Base-by-base conservation (phyloP, 805 yeast genomes). In the Saccharomycopsis javanensis region DNA sequence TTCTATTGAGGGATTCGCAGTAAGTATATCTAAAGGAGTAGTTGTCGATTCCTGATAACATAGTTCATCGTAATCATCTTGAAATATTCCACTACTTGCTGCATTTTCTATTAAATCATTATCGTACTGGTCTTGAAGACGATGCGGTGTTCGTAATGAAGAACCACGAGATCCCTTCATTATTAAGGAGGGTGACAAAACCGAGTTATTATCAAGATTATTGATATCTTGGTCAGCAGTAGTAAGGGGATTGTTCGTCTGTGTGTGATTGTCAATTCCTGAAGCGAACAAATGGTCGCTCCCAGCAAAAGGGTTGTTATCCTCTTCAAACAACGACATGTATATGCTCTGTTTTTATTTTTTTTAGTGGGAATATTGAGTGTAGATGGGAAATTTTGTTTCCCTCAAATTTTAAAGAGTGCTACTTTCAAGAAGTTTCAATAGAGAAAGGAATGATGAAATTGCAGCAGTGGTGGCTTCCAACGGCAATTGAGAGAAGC, bases 241-340 rank as follows among this genome's bases (percentile, higher is more conserved):
- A 16, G 11, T 33, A n/a, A 4, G 20, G 28, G 16, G 37, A 34
- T n/a, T 25, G 15, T 27, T 15, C n/a, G 30, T 51, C 50, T 20
- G 50, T n/a, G 20, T 13, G 18, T 48, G 51, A 18, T 27, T 28
- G 11, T 67, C 69, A 13, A 71, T 66, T 4, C 75, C 75, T 4
- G 71, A 66, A 0, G 75, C 73, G 60, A 65, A 71, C 54, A 69
- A 59, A 57, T 71, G 75, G 23, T 64, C 64, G 6, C 72, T 68
- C 1, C 75, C 75, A 10, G 67, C 62, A 57, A 71, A 72, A 1
- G 75, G 75, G 55, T 72, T 72, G 57, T 71, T 72, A 60, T 71
- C 72, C 54, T 71, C 74, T 56, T 69, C 73, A 46, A 59, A 59
- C 11, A 55, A n/a, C 4, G 60, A 50, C 62, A 59, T 59, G n/a